Percentiles rank a stretch among this genome's conserved stretches.
These are phyloP conservation scores for Lathyrus oleraceus DNA, from an alignment of 306 rosid genomes.

Conservation along the genomic window DNA sequence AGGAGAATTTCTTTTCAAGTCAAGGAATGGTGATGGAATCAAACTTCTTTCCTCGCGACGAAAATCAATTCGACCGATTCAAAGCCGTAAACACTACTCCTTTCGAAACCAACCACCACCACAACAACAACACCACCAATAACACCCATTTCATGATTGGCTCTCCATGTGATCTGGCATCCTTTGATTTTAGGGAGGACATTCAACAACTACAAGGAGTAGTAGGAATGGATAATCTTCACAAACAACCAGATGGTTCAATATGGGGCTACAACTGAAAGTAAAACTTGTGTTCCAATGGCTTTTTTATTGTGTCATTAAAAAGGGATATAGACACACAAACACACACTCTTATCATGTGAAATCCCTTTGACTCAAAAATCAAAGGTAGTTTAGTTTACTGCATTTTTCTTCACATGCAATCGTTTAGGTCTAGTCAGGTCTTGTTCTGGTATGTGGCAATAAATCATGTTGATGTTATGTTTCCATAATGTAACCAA, in stretches of 20 bases:
- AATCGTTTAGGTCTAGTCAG: slow-evolving; percentile 38
- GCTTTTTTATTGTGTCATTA: slow-evolving; percentile 30
- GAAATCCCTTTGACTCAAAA: slow-evolving; percentile 35
- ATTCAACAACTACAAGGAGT: slow-evolving; percentile 37
- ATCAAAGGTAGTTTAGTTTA: slow-evolving; percentile 30
- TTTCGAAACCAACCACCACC: slow-evolving; percentile 44
- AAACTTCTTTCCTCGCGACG: slow-evolving; percentile 49
- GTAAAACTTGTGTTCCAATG: background rate
- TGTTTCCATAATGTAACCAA: slow-evolving; percentile 33
- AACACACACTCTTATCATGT: slow-evolving; percentile 27
- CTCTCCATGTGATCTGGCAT: slow-evolving; percentile 53
- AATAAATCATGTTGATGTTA: slow-evolving; percentile 39
- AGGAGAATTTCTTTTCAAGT: slow-evolving; percentile 42
- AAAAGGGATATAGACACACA: background rate
- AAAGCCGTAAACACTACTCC: slow-evolving; percentile 48
- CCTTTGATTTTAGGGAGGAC: slow-evolving; percentile 59
- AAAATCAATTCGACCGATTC: slow-evolving; percentile 55
- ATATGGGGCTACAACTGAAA: slow-evolving; percentile 51
- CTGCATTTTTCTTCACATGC: slow-evolving; percentile 38
- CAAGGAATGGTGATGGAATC: slow-evolving; percentile 55
- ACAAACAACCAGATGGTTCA: slow-evolving; percentile 57
- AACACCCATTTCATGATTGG: slow-evolving; percentile 50
- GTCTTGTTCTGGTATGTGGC: slow-evolving; percentile 32
- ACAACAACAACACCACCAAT: slow-evolving; percentile 30
- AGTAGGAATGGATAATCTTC: slow-evolving; percentile 43